Percentiles rank a stretch among this genome's conserved stretches.
phyloP scores from a whole-genome alignment of 129 eudicot genomes.

The Flaveria robusta region DNA sequence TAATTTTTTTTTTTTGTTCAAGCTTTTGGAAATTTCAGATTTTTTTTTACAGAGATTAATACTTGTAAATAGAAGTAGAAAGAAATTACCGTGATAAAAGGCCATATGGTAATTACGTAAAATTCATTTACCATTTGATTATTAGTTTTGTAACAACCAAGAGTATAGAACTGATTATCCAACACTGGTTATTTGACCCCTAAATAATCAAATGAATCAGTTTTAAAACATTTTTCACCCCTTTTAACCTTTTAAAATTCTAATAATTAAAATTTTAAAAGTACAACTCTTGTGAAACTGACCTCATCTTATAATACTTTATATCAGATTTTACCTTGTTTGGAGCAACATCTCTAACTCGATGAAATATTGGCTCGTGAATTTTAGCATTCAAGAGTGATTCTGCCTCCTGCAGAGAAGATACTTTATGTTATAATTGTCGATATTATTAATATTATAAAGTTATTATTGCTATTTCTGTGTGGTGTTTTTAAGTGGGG shows the following conservation, averaged over 20 bases:
- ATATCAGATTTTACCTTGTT: conserved; percentile 69
- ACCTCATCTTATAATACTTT: not conserved
- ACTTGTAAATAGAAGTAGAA: not conserved
- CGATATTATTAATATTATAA: not conserved
- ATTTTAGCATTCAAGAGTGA: conserved; percentile 67
- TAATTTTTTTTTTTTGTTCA: not conserved
- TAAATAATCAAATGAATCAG: not conserved
- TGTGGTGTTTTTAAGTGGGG: not conserved
- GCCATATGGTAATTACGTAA: not conserved
- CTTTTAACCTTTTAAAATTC: not conserved
- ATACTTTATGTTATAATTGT: not conserved
- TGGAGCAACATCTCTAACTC: conserved; percentile 99
- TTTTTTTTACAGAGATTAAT: not conserved
- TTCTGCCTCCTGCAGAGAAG: conserved; percentile 72
- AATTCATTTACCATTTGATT: not conserved
- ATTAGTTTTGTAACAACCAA: not conserved
- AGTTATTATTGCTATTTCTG: not conserved
- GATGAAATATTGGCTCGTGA: conserved; percentile 68
- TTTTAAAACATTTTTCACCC: not conserved
- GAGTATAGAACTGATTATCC: not conserved
- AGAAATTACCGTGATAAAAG: not conserved
- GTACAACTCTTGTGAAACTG: not conserved
- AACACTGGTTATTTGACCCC: conserved; percentile 1
- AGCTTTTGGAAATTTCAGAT: not conserved
- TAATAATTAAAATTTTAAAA: not conserved